Percentiles rank a stretch among this genome's conserved stretches.
Evolutionary conservation across 805 yeast species (phyloP).

Genomic region (Allodekkera sacchari): DNA sequence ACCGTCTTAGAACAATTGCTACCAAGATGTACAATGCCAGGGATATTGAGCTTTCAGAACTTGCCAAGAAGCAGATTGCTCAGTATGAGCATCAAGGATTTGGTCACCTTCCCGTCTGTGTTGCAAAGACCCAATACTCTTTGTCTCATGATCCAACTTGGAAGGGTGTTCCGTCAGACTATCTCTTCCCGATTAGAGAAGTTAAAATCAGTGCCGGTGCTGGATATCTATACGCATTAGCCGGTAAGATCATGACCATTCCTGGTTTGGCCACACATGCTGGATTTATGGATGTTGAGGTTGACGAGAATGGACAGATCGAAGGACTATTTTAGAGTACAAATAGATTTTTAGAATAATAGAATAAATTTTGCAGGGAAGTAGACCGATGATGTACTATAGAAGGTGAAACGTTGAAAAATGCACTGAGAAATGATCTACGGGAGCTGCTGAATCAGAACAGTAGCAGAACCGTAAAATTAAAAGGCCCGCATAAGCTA

Average conservation of each 20-base stretch:
- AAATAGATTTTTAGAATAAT: slow-evolving; percentile 2
- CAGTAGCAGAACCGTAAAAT: no score
- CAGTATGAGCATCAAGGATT: slow-evolving; percentile 67
- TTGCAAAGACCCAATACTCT: slow-evolving; percentile 82
- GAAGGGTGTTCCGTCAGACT: slow-evolving; percentile 79
- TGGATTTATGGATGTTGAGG: slow-evolving; percentile 83
- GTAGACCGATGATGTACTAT: neutral
- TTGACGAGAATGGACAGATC: slow-evolving; percentile 70
- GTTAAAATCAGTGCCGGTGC: slow-evolving; percentile 83
- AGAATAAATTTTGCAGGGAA: neutral
- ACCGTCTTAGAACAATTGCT: slow-evolving; percentile 59
- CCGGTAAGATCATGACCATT: slow-evolving; percentile 80
- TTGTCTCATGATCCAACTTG: slow-evolving; percentile 73
- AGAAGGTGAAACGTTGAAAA: neutral
- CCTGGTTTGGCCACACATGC: slow-evolving; percentile 83
- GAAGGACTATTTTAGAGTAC: slow-evolving; percentile 76
- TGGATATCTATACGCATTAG: slow-evolving; percentile 75
- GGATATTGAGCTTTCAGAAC: slow-evolving; percentile 58
- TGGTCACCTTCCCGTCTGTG: slow-evolving; percentile 70
- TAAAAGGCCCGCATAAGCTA: no score
- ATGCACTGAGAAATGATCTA: neutral
- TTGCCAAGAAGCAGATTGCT: slow-evolving; percentile 62
- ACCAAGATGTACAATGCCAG: slow-evolving; percentile 73
- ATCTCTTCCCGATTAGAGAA: slow-evolving; percentile 74
- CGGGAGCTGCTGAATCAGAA: no score